Evolutionary conservation across 2,329 filamentous ascomycete species (phyloP).

Genomic region (Trichothecium roseum): DNA sequence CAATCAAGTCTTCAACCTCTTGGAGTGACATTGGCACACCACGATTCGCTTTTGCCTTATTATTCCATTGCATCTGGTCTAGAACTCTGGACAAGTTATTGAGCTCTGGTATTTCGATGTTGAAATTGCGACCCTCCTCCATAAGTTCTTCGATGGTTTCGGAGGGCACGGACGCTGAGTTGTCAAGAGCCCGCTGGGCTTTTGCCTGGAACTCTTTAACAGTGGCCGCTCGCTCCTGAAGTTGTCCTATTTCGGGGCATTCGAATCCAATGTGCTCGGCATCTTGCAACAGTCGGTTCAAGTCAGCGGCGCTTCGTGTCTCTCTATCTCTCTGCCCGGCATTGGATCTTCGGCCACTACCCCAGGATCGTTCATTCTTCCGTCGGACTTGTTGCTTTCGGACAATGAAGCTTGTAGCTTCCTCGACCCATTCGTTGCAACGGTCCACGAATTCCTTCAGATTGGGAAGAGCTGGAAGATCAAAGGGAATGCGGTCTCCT

Average conservation of each 20-base stretch:
- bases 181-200: constrained; percentile 60
- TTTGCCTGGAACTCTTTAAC: constrained; percentile 78
- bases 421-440: constrained; percentile 96
- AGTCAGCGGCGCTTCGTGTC: constrained; percentile 78
- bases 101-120: constrained; percentile 83
- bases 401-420: constrained; percentile 91
- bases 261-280: constrained; percentile 87
- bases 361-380: constrained; percentile 84
- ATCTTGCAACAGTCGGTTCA: constrained; percentile 71
- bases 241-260: constrained; percentile 76
- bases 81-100: constrained; percentile 71
- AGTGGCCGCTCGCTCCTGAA: constrained; percentile 75
- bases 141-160: constrained; percentile 80
- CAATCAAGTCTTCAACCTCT: constrained; percentile 70
- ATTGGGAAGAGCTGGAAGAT: constrained; percentile 70
- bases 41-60: constrained; percentile 58
- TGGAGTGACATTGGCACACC: constrained; percentile 59
- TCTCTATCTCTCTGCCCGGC: constrained; percentile 75
- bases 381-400: constrained; percentile 95
- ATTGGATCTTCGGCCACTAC: constrained; percentile 60
- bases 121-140: constrained; percentile 82
- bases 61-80: constrained; percentile 81
- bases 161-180: constrained; percentile 51
- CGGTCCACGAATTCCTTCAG: constrained; percentile 86
- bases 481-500: constrained; percentile 92